Evolutionary conservation across 139 green algal species (phyloP), one percentile per base, ranked within the genome.

Genomic region (Edaphochlamys debaryana): DNA sequence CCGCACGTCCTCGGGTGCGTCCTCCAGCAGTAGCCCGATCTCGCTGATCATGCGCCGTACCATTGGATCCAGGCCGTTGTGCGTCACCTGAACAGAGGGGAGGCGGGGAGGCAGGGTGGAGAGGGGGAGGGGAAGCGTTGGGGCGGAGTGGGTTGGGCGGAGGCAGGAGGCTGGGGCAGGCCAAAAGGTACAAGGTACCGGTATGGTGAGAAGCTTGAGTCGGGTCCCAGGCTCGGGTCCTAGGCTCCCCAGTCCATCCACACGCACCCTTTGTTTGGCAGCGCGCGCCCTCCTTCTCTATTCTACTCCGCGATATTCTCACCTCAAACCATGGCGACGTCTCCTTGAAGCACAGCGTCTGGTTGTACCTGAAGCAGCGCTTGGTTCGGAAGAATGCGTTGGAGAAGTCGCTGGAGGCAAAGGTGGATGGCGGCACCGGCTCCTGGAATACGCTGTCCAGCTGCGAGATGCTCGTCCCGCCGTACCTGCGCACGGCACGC

Each of bases 341-440:
- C 25, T 60, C 58, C 52, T 69, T n/a, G 3, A 68, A 34, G 64
- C 81, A 87, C 3, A 69, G 38, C 54, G 41, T 66, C 71, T 81
- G 71, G 50, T 87, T 70, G 36, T 50, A 69, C 5, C 81, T 19
- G 56, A 87, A 82, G 72, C 81, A 87, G 45, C 63, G 32, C 36
- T 81, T 82, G 27, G 70, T 75, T 9, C 52, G 63, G 72, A 75
- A 77, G 48, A 77, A 81, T 6, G 27, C 60, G 64, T 82, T 29
- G 63, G 77, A 63, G 40, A 83, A 83, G 45, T 19, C 5, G 17
- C 13, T 4, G 3, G 77, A 83, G 11, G 63, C 63, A 38, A 83
- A 83, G 77, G 77, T 83, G 64, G 45, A 22, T 54, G 45, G 11
- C 45, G 45, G 45, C 45, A 54, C 45, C 11, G 45, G 45, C 45